Base-by-base conservation (phyloP, 2,329 filamentous ascomycete genomes). In the Sporothrix mexicana region DNA sequence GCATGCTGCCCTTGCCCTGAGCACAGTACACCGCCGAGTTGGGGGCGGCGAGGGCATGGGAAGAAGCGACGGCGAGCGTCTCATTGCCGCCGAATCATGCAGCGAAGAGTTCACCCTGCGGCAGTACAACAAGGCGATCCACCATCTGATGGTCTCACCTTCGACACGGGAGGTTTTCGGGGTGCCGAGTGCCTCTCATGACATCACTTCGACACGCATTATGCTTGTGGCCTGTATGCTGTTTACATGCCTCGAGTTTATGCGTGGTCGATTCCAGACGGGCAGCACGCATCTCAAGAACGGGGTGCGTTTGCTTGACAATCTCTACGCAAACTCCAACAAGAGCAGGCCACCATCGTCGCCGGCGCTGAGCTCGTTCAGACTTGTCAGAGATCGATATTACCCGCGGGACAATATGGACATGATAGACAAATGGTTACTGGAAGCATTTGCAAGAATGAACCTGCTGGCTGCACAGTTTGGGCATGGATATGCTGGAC, bases 101-200 rank as follows among this genome's bases (percentile, higher is more conserved):
- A 23, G 49, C n/a, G 67, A 69, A 17, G 67, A 69, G 67, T 69
- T 69, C 20, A 69, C 67, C 1, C 67, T 69, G 1, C 67, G 67
- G 20, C 67, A 69, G 49, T 69, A 69, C 51, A 69, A 69, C 67
- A 69, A 69, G 51, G 67, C 67, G 23, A 69, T 69, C 36, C 67
- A 13, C 0, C 51, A 69, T 4, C n/a, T 69, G 13, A 69, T 20
- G 49, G 53, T 36, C 12, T 57, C 49, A 7, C 25, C 67, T 1
- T 23, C 36, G 1, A 59, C 30, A 6, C 67, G 49, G 9, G 15
- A 30, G 2, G 9, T 17, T 36, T 15, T 68, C 8, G 47, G 9
- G 1, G 15, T 17, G 1, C 13, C 49, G 1, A 20, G 36, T 23
- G 59, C 25, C 15, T 64, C 59, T 13, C 59, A 43, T 4, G 67